Conservation (phyloP, 2,329 filamentous ascomycete species). For the Diaporthe capsici region DNA sequence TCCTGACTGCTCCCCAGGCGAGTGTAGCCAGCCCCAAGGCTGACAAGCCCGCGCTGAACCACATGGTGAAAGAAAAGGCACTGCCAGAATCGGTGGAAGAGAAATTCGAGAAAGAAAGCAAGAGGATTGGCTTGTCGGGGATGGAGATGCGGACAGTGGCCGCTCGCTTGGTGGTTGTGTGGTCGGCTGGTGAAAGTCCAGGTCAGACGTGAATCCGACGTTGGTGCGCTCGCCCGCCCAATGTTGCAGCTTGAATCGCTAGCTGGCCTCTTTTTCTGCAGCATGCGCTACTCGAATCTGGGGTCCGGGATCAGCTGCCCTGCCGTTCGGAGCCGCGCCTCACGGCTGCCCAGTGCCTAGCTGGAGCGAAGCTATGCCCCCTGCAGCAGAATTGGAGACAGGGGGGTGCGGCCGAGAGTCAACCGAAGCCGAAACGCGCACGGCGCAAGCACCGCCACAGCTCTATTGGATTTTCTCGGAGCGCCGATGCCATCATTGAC, state of each 20-base stretch:
- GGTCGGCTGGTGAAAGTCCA: slow-evolving; percentile 30
- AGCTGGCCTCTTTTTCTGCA: slow-evolving; percentile 48
- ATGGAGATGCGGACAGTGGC: slow-evolving; percentile 40
- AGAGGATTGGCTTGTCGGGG: slow-evolving; percentile 15
- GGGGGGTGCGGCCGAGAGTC: slow-evolving; percentile 23
- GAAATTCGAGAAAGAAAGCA: slow-evolving; percentile 28
- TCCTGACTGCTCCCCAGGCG: slow-evolving; percentile 62
- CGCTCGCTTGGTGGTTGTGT: slow-evolving; percentile 42
- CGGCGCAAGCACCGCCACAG: slow-evolving; percentile 38
- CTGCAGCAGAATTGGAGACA: slow-evolving; percentile 29
- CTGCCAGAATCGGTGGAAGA: slow-evolving; percentile 31
- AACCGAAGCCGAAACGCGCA: slow-evolving; percentile 24
- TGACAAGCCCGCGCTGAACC: slow-evolving; percentile 61
- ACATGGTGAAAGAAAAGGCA: slow-evolving; percentile 54
- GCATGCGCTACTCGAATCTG: slow-evolving; percentile 36
- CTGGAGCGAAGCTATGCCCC: slow-evolving; percentile 24
- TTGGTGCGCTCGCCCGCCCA: slow-evolving; percentile 21
- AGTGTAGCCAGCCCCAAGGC: slow-evolving; percentile 64
- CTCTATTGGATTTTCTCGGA: slow-evolving; percentile 40
- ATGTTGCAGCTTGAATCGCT: slow-evolving; percentile 42
- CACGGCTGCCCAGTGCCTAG: slow-evolving; percentile 14
- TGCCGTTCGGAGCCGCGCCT: slow-evolving; percentile 16
- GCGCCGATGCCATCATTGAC: slow-evolving; percentile 40
- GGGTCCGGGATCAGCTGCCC: slow-evolving; percentile 37
- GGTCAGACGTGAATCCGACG: slow-evolving; percentile 34